Conservation (phyloP, 108 stramenopile species). For the Cyclotella sp. region DNA sequence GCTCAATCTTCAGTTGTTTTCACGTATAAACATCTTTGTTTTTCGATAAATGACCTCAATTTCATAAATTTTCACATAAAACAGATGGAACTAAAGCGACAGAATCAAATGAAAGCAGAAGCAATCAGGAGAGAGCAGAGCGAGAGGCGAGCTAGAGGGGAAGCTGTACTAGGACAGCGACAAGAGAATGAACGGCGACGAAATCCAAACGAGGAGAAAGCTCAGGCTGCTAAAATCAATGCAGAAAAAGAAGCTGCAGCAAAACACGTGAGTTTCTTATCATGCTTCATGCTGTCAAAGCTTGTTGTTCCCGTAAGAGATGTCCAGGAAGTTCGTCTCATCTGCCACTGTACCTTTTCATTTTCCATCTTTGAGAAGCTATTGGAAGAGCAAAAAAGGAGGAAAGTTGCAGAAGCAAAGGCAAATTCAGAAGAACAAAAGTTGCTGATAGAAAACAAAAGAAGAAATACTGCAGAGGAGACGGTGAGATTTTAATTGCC, state of each 20-base stretch:
- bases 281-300: neutral
- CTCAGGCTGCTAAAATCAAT: neutral
- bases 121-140: conserved; percentile 10
- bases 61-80: neutral
- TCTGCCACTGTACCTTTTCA: neutral
- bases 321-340: neutral
- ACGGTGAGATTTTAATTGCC: neutral
- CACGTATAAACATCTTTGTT: neutral
- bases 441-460: conserved; percentile 1
- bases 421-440: conserved; percentile 2
- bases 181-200: neutral
- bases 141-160: neutral
- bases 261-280: neutral
- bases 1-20: neutral
- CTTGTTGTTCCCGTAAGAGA: neutral
- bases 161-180: neutral
- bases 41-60: neutral
- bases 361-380: neutral
- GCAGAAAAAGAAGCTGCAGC: neutral
- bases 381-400: neutral
- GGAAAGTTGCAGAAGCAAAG: neutral
- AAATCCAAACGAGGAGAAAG: neutral
- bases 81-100: conserved; percentile 1
- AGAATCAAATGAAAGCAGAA: conserved; percentile 10
- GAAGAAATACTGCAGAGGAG: neutral